Evolutionary conservation across 2,329 filamentous ascomycete genomes (phyloP), one percentile per base, ranked within the genome.

Genomic region (Aspergillus transmontanensis): DNA sequence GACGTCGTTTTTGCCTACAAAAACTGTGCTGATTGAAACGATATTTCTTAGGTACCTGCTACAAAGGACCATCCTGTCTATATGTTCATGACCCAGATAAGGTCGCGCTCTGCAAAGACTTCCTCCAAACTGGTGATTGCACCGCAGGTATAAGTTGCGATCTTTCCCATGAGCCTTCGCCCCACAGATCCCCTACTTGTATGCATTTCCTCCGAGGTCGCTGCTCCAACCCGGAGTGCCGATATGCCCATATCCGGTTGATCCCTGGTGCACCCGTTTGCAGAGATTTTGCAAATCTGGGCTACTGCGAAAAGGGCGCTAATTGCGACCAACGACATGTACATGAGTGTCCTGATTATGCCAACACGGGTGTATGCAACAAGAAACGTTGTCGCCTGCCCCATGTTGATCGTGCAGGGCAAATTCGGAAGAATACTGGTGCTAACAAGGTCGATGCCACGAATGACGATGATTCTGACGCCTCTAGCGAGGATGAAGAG

Each of bases 321-420:
- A 80, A 84, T 60, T 98, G 95, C 79, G 80, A 87, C 64, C 88
- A 95, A 67, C 90, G 93, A 65, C 95, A 99, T 81, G 90, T 94
- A 62, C 90, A 90, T 80, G 94, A 98, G 79, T 98, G 95, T 79
- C 94, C 95, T 66, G 91, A 96, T 77, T 97, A 96, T 83, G 92
- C 92, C 85, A 96, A 97, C 80, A 92, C 87, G 64, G 94, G 94
- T 72, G 83, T 84, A 66, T 99, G 95, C 86, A 89, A 88, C 76
- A 88, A 86, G 76, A 88, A 89, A 79, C 89, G 89, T 69, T 98
- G 94, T 83, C 91, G 90, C 76, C 86, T 97, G 60, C 90, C 89
- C 64, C 95, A 99, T 80, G 88, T 94, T 76, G 92, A 95, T 81
- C 89, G 92, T 79, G 93, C 93, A 75, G 93, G 91, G 72, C 90